Evolutionary conservation across 2,329 filamentous ascomycete species (phyloP).

Genomic region (Elsinoe necatrix): DNA sequence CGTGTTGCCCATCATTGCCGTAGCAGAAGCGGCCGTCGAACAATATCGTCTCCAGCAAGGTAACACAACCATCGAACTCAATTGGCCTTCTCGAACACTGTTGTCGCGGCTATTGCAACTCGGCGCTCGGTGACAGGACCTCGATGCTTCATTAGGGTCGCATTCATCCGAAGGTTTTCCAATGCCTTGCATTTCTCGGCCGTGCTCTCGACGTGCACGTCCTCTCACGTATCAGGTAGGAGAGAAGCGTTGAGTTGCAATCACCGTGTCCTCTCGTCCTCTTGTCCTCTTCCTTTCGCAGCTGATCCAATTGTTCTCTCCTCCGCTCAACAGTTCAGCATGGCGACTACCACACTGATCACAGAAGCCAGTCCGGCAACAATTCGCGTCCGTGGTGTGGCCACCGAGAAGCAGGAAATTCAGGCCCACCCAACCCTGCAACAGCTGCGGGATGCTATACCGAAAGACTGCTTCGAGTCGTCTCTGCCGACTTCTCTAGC

Average conservation of each 20-base stretch:
- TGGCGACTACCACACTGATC: not conserved
- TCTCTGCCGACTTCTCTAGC: constrained; percentile 64
- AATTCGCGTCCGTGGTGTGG: not conserved
- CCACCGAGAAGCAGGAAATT: not conserved
- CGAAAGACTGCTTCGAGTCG: constrained; percentile 92
- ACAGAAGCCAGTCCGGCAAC: not conserved
- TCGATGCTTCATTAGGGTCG: not conserved
- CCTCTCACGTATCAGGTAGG: constrained; percentile 1
- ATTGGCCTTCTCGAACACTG: not conserved
- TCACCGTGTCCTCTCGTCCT: not conserved
- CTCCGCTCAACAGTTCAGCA: not conserved
- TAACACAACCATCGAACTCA: not conserved
- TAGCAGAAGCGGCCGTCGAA: not conserved
- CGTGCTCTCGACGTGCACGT: not conserved
- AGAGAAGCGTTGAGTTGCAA: not conserved
- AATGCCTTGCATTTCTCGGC: not conserved
- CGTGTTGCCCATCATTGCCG: not conserved
- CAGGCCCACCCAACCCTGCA: not conserved
- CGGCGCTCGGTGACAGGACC: not conserved
- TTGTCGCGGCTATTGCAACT: not conserved
- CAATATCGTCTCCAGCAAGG: not conserved
- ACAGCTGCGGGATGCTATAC: constrained; percentile 55
- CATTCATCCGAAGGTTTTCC: not conserved
- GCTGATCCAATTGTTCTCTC: not conserved
- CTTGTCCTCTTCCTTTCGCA: not conserved